These are phyloP conservation scores for Mycena epipterygia DNA, from an alignment of 768 basidiomycete genomes.

Conservation along the genomic window DNA sequence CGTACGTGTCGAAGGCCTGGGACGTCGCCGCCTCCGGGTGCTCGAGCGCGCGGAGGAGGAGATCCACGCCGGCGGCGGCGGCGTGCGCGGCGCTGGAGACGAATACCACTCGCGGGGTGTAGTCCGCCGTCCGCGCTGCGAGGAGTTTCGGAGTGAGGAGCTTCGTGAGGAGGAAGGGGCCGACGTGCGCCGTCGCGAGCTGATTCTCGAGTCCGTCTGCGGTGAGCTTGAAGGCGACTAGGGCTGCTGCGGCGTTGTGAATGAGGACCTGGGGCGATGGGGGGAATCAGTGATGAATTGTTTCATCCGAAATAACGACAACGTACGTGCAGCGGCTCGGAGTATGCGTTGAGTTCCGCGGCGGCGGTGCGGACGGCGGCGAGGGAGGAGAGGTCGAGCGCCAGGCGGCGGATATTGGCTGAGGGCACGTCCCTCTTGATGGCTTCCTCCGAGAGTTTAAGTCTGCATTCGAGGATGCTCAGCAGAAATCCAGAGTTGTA, in stretches of 20 bases:
- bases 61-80: neutral
- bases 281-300: neutral
- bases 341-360: constrained; percentile 23
- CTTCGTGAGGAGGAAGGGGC: constrained; percentile 15
- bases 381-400: constrained; percentile 20
- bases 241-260: constrained; percentile 12
- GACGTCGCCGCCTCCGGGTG: constrained; percentile 3
- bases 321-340: constrained; percentile 28
- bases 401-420: constrained; percentile 1
- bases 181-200: constrained; percentile 7
- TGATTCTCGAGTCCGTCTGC: constrained; percentile 13
- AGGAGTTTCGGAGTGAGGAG: neutral
- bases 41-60: constrained; percentile 8
- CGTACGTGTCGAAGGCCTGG: neutral
- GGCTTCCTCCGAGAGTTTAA: constrained; percentile 10
- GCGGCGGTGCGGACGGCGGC: constrained; percentile 11
- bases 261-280: constrained; percentile 4
- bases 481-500: no score
- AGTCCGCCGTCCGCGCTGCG: neutral
- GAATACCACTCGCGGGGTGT: constrained; percentile 23
- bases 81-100: no score
- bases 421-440: constrained; percentile 1
- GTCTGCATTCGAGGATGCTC: neutral
- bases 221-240: constrained; percentile 13
- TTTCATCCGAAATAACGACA: no score